These are phyloP conservation scores for Fusarium incarnatum DNA, from an alignment of 2,329 filamentous ascomycete species.

Conservation along the genomic window DNA sequence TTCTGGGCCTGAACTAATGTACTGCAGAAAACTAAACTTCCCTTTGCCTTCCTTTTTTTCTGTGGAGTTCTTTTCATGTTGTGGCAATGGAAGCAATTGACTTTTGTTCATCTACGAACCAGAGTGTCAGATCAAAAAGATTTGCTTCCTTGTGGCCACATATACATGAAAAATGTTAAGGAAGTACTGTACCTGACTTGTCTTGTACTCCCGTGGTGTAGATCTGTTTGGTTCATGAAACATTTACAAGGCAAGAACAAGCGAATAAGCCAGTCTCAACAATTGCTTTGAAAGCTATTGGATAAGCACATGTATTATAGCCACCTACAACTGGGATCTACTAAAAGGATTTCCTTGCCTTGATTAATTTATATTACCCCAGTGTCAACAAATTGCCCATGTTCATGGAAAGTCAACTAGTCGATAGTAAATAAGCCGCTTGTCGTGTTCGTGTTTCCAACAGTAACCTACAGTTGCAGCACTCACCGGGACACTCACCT, in stretches of 20 bases:
- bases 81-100: not conserved
- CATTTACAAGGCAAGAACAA: conserved; percentile 20
- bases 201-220: not conserved
- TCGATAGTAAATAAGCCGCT: conserved; percentile 9
- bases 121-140: conserved; percentile 23
- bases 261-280: conserved; percentile 6
- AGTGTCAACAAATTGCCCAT: not conserved
- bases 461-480: conserved; percentile 9
- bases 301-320: not conserved
- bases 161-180: not conserved
- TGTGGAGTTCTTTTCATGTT: conserved; percentile 17
- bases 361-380: conserved; percentile 6
- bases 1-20: conserved; percentile 14
- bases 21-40: not conserved
- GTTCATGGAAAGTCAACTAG: conserved; percentile 7
- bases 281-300: conserved; percentile 8
- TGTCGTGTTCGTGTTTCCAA: conserved; percentile 42
- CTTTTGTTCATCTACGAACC: not conserved
- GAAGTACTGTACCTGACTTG: too few species aligned
- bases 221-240: conserved; percentile 21
- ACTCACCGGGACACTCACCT: conserved; percentile 1
- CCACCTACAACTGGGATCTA: conserved; percentile 1
- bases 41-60: conserved; percentile 5
- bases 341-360: not conserved
- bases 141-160: conserved; percentile 1